These are phyloP conservation scores for Crucibulum laeve DNA, from an alignment of 768 basidiomycete species.

Conservation along the genomic window DNA sequence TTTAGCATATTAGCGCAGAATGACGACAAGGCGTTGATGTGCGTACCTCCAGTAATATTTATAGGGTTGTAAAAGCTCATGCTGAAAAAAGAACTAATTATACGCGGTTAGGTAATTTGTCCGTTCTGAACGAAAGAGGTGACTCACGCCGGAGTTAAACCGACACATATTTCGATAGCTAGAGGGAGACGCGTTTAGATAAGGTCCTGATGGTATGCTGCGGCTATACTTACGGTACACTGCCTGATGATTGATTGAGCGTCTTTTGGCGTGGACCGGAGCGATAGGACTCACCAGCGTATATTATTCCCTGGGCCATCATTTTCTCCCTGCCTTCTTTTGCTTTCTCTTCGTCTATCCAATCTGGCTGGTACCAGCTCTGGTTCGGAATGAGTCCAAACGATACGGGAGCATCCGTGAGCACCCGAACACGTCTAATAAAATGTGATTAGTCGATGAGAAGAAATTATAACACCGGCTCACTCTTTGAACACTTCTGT, in stretches of 20 bases:
- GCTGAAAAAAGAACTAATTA: constrained; percentile 75
- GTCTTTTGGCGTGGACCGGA: constrained; percentile 2
- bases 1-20: constrained; percentile 3
- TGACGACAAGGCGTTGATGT: too few relatives aligned
- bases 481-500: constrained; percentile 68
- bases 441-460: background rate
- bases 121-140: constrained; percentile 1
- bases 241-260: constrained; percentile 36
- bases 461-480: constrained; percentile 8
- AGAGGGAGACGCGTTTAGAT: background rate
- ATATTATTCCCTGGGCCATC: constrained; percentile 58
- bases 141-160: constrained; percentile 82
- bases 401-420: constrained; percentile 55
- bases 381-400: constrained; percentile 72
- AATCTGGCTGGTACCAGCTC: constrained; percentile 80
- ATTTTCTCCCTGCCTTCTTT: constrained; percentile 55
- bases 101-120: constrained; percentile 1
- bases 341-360: constrained; percentile 74
- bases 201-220: background rate
- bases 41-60: constrained; percentile 76
- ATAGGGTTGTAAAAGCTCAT: constrained; percentile 70
- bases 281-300: constrained; percentile 43
- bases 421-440: constrained; percentile 40
- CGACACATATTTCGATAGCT: constrained; percentile 96
- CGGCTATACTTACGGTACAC: constrained; percentile 54